Evolutionary conservation across 805 yeast genomes (phyloP).

Genomic region (Yueomyces sinensis): DNA sequence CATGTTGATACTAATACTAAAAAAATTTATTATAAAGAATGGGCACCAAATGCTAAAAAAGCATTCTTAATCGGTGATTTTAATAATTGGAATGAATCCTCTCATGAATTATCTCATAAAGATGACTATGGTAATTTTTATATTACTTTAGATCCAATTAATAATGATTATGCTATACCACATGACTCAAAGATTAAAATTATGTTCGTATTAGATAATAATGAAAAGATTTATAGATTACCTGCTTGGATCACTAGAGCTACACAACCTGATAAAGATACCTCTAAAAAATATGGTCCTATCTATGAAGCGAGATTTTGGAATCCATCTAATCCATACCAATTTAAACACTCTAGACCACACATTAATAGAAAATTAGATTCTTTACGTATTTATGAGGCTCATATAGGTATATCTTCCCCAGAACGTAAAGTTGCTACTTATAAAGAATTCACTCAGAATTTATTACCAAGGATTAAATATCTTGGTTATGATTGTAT

Average conservation of each 20-base stretch:
- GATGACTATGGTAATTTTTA: slow-evolving; percentile 65
- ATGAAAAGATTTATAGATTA: slow-evolving; percentile 61
- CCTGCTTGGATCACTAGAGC: slow-evolving; percentile 88
- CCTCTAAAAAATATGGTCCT: slow-evolving; percentile 26
- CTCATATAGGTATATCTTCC: slow-evolving; percentile 89
- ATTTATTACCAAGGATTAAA: slow-evolving; percentile 72
- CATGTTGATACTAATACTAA: slow-evolving; percentile 42
- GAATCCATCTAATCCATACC: slow-evolving; percentile 59
- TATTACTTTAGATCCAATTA: slow-evolving; percentile 40
- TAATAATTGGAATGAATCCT: slow-evolving; percentile 60
- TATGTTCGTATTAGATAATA: slow-evolving; percentile 48
- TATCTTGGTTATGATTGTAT: slow-evolving; percentile 84
- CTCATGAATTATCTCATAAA: slow-evolving; percentile 37
- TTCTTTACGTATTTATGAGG: slow-evolving; percentile 74
- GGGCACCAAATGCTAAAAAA: slow-evolving; percentile 75
- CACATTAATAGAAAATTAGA: slow-evolving; percentile 27
- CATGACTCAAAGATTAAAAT: slow-evolving; percentile 75
- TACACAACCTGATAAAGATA: slow-evolving; percentile 51
- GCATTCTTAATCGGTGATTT: slow-evolving; percentile 88
- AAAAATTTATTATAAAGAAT: slow-evolving; percentile 56
- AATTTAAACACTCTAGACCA: slow-evolving; percentile 57
- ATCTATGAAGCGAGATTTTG: slow-evolving; percentile 83
- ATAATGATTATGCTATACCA: slow-evolving; percentile 43
- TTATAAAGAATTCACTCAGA: slow-evolving; percentile 70
- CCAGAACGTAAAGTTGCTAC: slow-evolving; percentile 79